Evolutionary conservation across 208 protist genomes (phyloP).

Genomic region (Phytomonas sp.): DNA sequence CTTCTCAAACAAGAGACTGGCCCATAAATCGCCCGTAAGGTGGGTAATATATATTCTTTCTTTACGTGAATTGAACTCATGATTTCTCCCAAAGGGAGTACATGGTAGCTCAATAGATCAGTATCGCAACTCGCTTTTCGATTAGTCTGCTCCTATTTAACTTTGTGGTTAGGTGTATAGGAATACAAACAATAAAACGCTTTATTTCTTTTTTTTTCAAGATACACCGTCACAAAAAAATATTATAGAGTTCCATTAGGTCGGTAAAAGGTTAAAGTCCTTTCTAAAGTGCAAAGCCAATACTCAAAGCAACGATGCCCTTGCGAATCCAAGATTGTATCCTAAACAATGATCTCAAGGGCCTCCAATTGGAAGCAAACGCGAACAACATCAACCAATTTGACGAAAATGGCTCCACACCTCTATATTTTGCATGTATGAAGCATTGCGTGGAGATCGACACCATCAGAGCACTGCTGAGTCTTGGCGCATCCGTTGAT

Average conservation of each 20-base stretch:
- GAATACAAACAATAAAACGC: neutral
- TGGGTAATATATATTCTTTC: neutral
- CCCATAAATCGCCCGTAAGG: neutral
- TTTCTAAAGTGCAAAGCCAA: conserved; percentile 1
- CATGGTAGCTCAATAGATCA: neutral
- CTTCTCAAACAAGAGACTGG: neutral
- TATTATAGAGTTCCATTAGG: neutral
- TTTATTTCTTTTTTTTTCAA: conserved; percentile 15
- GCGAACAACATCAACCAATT: conserved; percentile 22
- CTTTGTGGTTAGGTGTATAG: neutral
- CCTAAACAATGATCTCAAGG: conserved; percentile 20
- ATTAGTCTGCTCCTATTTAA: neutral
- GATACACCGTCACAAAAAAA: neutral
- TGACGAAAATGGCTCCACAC: conserved; percentile 46
- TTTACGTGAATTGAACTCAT: neutral
- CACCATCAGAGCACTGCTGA: conserved; percentile 42
- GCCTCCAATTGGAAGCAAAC: conserved; percentile 14
- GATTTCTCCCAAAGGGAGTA: neutral
- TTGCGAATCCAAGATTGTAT: conserved; percentile 12
- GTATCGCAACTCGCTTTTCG: neutral
- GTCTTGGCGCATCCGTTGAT: conserved; percentile 55
- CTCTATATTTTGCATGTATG: conserved; percentile 84
- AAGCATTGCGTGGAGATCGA: conserved; percentile 35
- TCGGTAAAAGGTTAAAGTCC: conserved; percentile 1
- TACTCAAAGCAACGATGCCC: neutral